These are phyloP conservation scores for Oxytropis ochrocephala DNA, from an alignment of 306 rosid species.

Conservation along the genomic window DNA sequence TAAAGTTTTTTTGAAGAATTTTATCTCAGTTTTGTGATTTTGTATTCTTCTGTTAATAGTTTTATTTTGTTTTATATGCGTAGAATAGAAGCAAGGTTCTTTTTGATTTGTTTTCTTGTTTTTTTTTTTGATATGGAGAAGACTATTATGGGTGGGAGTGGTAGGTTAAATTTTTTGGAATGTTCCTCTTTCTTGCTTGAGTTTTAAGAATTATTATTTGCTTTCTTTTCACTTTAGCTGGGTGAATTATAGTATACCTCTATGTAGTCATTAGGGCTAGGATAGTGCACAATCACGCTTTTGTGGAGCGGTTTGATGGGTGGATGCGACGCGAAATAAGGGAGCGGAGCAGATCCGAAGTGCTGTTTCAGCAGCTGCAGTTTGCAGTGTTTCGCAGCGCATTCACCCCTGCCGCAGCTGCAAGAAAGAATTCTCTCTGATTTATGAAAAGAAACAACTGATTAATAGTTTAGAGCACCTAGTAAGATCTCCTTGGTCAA, in stretches of 20 bases:
- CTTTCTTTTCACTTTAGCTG: neutral
- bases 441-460: neutral
- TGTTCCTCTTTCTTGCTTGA: conserved; percentile 16
- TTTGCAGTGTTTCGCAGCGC: no score
- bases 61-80: neutral
- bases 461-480: neutral
- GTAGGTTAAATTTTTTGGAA: conserved; percentile 8
- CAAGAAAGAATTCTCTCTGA: neutral
- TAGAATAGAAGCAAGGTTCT: neutral
- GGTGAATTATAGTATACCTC: neutral
- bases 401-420: no score
- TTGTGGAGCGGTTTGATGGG: no score
- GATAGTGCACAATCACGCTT: no score
- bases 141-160: neutral
- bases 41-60: neutral
- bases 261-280: no score
- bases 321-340: no score
- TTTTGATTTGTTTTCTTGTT: conserved; percentile 2
- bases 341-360: no score
- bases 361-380: no score
- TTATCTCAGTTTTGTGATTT: neutral
- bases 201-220: conserved; percentile 12
- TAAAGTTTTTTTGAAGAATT: no score
- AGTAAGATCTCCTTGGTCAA: neutral
- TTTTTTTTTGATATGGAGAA: neutral